phyloP scores from a whole-genome alignment of 768 basidiomycete genomes.

The Xanthoconium stramineum region DNA sequence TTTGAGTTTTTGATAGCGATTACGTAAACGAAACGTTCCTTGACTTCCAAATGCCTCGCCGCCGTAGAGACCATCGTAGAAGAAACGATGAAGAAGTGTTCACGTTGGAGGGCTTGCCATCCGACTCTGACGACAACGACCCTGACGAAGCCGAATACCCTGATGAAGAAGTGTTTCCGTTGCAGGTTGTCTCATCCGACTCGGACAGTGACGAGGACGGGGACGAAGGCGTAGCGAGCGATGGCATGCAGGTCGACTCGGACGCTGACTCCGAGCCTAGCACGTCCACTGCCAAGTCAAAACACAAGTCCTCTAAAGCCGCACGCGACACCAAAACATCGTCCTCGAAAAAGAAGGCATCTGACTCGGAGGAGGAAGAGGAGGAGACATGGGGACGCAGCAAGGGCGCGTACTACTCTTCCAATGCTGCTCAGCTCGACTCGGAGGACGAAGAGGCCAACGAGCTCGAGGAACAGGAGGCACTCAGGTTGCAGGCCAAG shows the following conservation, averaged over 20 bases:
- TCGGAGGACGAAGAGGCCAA: conserved; percentile 88
- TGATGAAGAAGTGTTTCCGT: conserved; percentile 69
- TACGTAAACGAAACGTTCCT: not conserved
- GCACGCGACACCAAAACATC: conserved; percentile 15
- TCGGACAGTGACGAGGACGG: conserved; percentile 33
- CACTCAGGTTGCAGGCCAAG: conserved; percentile 73
- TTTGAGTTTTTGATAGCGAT: not conserved
- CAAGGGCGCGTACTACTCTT: conserved; percentile 81
- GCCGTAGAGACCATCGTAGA: conserved; percentile 22
- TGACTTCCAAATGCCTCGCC: conserved; percentile 1
- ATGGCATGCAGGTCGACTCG: conserved; percentile 24
- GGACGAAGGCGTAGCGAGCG: conserved; percentile 19
- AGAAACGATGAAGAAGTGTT: conserved; percentile 74
- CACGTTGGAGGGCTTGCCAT: conserved; percentile 56
- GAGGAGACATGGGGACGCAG: conserved; percentile 78
- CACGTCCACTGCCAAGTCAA: conserved; percentile 10
- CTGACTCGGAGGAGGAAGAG: conserved; percentile 32
- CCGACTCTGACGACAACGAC: conserved; percentile 20
- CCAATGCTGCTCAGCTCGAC: conserved; percentile 76
- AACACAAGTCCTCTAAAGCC: conserved; percentile 5
- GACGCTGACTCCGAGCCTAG: not conserved
- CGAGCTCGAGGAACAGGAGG: conserved; percentile 87
- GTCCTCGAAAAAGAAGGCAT: not conserved
- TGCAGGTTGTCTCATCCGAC: conserved; percentile 51
- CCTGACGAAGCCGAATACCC: conserved; percentile 39